These are phyloP conservation scores for Microdochium nivale DNA, from an alignment of 2,329 filamentous ascomycete species.

Conservation along the genomic window DNA sequence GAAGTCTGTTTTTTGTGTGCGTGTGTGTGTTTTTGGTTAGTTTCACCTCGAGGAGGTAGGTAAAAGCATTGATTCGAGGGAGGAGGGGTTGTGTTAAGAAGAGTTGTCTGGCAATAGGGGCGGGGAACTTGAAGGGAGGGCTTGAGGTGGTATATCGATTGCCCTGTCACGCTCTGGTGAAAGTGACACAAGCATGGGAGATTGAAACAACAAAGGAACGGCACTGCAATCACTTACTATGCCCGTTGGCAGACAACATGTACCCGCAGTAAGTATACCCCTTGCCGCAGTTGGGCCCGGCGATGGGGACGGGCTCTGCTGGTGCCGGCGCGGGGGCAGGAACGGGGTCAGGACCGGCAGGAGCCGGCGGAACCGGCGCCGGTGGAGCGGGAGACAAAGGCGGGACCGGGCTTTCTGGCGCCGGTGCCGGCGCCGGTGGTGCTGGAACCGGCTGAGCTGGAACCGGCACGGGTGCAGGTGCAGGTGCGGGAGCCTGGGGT, in stretches of 20 bases:
- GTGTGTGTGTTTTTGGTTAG: constrained; percentile 1
- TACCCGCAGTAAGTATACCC: constrained; percentile 23
- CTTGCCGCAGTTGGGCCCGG: constrained; percentile 18
- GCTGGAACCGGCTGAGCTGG: not conserved
- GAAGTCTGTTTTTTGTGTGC: constrained; percentile 13
- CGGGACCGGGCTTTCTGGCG: no score
- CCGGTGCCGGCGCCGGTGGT: not conserved
- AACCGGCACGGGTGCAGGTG: not conserved
- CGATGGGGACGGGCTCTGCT: constrained; percentile 1
- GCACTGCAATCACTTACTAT: no score
- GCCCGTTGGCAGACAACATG: constrained; percentile 15
- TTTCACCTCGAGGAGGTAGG: not conserved
- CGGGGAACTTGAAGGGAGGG: no score
- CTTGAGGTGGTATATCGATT: no score
- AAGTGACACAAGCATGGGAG: no score
- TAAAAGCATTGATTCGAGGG: not conserved
- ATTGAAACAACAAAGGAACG: not conserved
- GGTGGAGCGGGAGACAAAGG: no score
- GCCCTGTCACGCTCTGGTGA: no score
- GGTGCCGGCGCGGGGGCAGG: constrained; percentile 1
- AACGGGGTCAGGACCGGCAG: not conserved
- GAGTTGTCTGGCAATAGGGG: no score
- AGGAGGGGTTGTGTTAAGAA: no score
- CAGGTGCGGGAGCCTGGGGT: not conserved
- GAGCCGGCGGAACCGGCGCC: no score